Evolutionary conservation across 345 rosid species (phyloP).

Genomic region (Firmiana major): DNA sequence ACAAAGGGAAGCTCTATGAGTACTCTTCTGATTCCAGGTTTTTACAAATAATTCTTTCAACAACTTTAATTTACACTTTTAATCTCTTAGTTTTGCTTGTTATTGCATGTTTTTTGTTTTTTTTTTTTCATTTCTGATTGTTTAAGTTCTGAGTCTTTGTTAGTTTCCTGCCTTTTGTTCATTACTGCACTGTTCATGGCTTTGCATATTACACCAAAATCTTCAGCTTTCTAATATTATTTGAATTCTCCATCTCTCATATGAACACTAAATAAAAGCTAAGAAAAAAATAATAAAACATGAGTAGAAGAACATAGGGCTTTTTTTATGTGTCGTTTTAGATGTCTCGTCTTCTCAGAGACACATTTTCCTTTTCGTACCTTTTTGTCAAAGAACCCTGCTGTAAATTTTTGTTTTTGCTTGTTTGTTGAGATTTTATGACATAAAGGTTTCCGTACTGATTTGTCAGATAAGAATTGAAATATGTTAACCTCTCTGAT

Average conservation of each 20-base stretch:
- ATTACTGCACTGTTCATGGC: conserved; percentile 1
- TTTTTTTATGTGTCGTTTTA: not conserved
- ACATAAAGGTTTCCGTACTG: not conserved
- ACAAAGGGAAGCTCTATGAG: conserved; percentile 57
- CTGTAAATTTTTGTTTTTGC: not conserved
- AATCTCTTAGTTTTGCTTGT: not conserved
- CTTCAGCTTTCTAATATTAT: not conserved
- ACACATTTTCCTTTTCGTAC: not conserved
- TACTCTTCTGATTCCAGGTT: conserved; percentile 53
- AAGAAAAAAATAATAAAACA: not conserved
- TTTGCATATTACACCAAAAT: conserved; percentile 17
- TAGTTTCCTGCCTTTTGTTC: not conserved
- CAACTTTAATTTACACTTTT: not conserved
- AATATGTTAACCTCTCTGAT: not conserved
- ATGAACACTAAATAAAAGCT: not conserved
- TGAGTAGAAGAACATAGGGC: not conserved
- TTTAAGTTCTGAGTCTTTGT: not conserved
- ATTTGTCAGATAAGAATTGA: not conserved
- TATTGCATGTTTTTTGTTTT: conserved; percentile 14
- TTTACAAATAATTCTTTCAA: not conserved
- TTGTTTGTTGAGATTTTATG: not conserved
- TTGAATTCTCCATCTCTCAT: not conserved
- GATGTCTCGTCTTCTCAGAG: not conserved
- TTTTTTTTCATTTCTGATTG: not conserved
- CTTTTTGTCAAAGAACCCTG: no score